phyloP scores from a whole-genome alignment of 306 rosid species.

The Acacia acuminata region DNA sequence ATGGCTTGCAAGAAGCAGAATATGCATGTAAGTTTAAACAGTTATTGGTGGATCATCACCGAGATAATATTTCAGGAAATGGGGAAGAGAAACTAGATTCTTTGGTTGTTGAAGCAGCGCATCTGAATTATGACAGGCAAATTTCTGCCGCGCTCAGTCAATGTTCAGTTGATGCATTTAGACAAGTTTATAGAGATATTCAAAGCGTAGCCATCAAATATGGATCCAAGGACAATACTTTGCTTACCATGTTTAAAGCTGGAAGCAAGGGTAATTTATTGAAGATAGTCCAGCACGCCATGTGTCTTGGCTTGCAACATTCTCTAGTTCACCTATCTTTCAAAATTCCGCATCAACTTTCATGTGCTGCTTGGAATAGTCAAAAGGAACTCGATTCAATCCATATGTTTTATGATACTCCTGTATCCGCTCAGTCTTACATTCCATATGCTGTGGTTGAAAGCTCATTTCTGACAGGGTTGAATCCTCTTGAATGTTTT shows the following conservation, averaged over 20 bases:
- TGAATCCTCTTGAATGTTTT: conserved; percentile 92
- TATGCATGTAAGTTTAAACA: conserved; percentile 63
- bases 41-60: conserved; percentile 57
- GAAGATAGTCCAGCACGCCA: conserved; percentile 81
- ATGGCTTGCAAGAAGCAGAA: conserved; percentile 81
- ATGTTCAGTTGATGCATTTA: conserved; percentile 83
- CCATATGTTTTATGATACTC: conserved; percentile 42
- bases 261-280: conserved; percentile 96
- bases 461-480: conserved; percentile 78
- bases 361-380: conserved; percentile 85
- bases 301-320: conserved; percentile 96
- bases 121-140: conserved; percentile 67
- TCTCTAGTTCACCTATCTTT: conserved; percentile 81
- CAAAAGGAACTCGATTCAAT: conserved; percentile 46
- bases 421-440: conserved; percentile 51
- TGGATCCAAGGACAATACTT: conserved; percentile 58
- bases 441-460: conserved; percentile 86
- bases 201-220: conserved; percentile 70
- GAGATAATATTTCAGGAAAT: conserved; percentile 52
- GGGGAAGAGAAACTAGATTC: conserved; percentile 42
- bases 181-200: conserved; percentile 71
- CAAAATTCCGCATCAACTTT: conserved; percentile 66
- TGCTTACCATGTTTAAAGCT: conserved; percentile 82
- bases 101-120: conserved; percentile 46
- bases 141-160: conserved; percentile 72